Percentiles rank a stretch among this genome's conserved stretches.
Evolutionary conservation across 148 eudicot genomes (phyloP).

Genomic region (Vaccinium vitisidaea): DNA sequence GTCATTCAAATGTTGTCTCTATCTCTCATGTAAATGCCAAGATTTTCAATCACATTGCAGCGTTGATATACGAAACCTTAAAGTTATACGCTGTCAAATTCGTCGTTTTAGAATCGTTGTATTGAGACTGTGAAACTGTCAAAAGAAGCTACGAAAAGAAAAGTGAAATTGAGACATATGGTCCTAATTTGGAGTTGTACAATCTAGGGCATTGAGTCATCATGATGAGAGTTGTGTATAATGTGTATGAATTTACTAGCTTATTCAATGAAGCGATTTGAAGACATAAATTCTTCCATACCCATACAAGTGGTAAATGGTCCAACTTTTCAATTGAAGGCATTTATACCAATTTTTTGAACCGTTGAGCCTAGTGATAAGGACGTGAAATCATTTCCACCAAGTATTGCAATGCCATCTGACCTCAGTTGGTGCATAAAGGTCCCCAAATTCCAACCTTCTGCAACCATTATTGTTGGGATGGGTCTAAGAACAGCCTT

Average conservation of each 20-base stretch:
- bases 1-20: slow-evolving; percentile 4
- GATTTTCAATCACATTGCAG: background rate
- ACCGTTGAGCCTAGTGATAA: background rate
- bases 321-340: background rate
- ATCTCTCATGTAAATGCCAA: slow-evolving; percentile 13
- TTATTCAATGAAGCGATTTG: background rate
- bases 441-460: slow-evolving; percentile 2
- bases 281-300: background rate
- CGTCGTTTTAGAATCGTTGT: background rate
- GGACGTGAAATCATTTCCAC: background rate
- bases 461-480: background rate
- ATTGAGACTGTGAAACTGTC: background rate
- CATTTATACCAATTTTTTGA: background rate
- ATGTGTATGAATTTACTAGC: background rate
- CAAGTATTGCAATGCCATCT: background rate
- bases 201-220: background rate
- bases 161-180: background rate
- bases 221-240: background rate
- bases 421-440: background rate
- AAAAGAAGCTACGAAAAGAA: background rate
- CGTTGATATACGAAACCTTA: background rate
- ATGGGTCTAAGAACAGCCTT: background rate
- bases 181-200: background rate
- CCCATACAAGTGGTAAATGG: background rate
- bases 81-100: background rate